Evolutionary conservation across 805 yeast genomes (phyloP).

Genomic region (Pichia cabralensis): DNA sequence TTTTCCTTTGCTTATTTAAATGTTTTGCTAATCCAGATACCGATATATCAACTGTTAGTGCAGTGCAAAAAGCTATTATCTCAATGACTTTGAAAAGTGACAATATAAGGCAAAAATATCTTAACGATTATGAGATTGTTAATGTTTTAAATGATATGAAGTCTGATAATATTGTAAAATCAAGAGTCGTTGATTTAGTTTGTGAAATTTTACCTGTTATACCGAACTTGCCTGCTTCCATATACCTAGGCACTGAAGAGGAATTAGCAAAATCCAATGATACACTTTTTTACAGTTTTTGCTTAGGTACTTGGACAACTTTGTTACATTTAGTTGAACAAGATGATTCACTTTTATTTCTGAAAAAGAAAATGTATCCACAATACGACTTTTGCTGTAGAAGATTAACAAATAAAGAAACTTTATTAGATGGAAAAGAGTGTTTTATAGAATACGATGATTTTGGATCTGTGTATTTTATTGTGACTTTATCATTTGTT

Average conservation of each 20-base stretch:
- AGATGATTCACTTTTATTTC: constrained; percentile 1
- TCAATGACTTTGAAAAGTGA: constrained; percentile 20
- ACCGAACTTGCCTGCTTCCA: constrained; percentile 17
- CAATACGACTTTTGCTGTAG: constrained; percentile 17
- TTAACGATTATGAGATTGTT: constrained; percentile 17
- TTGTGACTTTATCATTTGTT: constrained; percentile 5
- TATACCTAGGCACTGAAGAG: constrained; percentile 17
- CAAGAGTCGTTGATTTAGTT: constrained; percentile 24
- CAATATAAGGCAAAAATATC: constrained; percentile 22
- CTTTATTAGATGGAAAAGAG: constrained; percentile 4
- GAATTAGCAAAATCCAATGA: constrained; percentile 22
- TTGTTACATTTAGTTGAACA: constrained; percentile 11
- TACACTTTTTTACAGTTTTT: constrained; percentile 20
- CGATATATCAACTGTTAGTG: constrained; percentile 15
- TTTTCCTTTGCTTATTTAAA: constrained; percentile 14
- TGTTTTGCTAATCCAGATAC: constrained; percentile 15
- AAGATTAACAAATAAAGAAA: constrained; percentile 15
- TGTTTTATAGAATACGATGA: constrained; percentile 2
- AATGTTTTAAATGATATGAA: constrained; percentile 16
- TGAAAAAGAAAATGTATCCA: constrained; percentile 13
- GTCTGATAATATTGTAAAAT: constrained; percentile 16
- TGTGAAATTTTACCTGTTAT: constrained; percentile 19
- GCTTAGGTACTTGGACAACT: constrained; percentile 23
- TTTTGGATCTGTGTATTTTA: constrained; percentile 3
- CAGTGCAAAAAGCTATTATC: constrained; percentile 16